A percentile compares a stretch with the other conserved stretches of the same genome.
Conservation (phyloP, 306 rosid genomes). For the cucumber (Cucumis sativus) region DNA sequence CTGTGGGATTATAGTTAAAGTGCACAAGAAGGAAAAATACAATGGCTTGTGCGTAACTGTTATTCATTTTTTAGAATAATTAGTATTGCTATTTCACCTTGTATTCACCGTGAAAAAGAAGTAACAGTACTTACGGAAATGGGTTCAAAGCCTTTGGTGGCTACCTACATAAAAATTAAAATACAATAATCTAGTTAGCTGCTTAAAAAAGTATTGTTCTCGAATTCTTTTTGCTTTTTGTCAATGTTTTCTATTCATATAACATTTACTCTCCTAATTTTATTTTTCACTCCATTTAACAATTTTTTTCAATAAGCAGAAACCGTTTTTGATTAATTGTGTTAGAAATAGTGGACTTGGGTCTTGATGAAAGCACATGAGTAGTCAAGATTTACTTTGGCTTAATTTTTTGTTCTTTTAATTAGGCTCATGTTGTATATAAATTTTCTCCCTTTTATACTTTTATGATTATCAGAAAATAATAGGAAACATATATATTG, state of each 20-base stretch:
- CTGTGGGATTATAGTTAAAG: too few relatives aligned
- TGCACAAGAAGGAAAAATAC: too few relatives aligned
- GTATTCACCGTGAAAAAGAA: not conserved
- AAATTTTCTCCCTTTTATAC: too few relatives aligned
- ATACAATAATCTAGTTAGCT: not conserved
- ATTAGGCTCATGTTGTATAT: too few relatives aligned
- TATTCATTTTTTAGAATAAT: not conserved
- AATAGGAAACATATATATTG: too few relatives aligned
- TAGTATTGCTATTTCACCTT: not conserved
- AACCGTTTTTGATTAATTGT: not conserved
- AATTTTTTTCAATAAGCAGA: not conserved
- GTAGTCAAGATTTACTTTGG: too few relatives aligned
- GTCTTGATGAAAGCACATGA: too few relatives aligned
- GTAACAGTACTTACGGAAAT: not conserved
- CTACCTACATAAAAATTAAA: not conserved
- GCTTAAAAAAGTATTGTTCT: not conserved
- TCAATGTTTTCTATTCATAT: not conserved
- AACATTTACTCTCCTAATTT: not conserved
- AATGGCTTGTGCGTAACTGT: not conserved
- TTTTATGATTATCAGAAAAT: too few relatives aligned
- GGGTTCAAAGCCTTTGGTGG: not conserved
- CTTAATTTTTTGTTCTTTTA: too few relatives aligned
- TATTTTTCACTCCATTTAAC: not conserved
- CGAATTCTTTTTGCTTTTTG: not conserved
- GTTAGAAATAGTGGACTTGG: too few relatives aligned